These are phyloP conservation scores for Saccharomycopsis phalli DNA, from an alignment of 1,139 yeast genomes.

Conservation along the genomic window DNA sequence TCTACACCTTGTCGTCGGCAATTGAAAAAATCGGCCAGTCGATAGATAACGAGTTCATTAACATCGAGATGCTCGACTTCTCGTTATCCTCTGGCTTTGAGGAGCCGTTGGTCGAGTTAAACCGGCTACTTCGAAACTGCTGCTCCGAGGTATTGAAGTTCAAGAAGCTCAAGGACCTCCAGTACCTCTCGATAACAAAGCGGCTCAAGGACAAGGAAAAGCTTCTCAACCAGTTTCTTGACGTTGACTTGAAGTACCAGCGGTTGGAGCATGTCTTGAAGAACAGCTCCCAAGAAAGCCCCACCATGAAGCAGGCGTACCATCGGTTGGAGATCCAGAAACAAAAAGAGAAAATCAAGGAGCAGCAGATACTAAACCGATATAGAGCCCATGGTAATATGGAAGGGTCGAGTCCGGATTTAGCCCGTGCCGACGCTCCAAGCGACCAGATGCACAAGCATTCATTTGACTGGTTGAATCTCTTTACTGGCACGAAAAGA, in stretches of 20 bases:
- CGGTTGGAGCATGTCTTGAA: constrained; percentile 18
- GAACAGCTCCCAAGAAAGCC: constrained; percentile 13
- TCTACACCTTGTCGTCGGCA: constrained; percentile 19
- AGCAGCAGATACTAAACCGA: constrained; percentile 2
- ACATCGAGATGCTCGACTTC: constrained; percentile 26
- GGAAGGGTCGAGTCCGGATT: background rate
- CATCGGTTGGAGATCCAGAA: constrained; percentile 18
- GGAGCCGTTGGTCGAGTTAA: constrained; percentile 28
- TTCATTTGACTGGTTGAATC: constrained; percentile 15
- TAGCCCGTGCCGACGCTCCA: background rate
- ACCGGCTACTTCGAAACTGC: constrained; percentile 23
- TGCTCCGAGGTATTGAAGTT: constrained; percentile 25
- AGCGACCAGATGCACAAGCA: constrained; percentile 1
- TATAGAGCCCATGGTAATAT: constrained; percentile 1
- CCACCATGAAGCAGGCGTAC: constrained; percentile 20
- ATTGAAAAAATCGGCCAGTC: constrained; percentile 30
- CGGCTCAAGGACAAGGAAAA: constrained; percentile 13
- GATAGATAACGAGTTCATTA: constrained; percentile 29
- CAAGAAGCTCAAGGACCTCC: constrained; percentile 29
- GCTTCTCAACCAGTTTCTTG: constrained; percentile 7
- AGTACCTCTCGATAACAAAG: constrained; percentile 21
- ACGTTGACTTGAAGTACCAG: constrained; percentile 17
- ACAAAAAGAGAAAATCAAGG: constrained; percentile 12
- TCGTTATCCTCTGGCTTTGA: constrained; percentile 25
- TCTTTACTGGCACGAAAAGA: constrained; percentile 16